Base-by-base conservation (phyloP, 768 basidiomycete genomes). In the Xerocomus potaroensis region DNA sequence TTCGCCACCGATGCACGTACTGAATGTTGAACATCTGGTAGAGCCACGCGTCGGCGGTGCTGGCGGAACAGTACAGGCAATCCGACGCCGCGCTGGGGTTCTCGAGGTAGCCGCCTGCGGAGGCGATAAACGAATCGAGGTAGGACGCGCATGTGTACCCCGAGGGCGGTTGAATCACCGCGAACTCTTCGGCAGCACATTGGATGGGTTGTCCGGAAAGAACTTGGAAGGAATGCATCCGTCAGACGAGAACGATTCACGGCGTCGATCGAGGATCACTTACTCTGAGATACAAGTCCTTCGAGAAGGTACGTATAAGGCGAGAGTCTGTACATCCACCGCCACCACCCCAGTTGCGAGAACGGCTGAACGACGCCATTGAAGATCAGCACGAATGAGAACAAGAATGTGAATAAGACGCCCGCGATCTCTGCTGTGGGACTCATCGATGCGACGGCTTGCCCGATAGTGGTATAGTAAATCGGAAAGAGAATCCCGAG, bases 301-400 rank as follows among this genome's bases (percentile, higher is more conserved):
- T 80, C 79, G 44, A 83, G 69, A 24, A 83, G 64, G 52, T 83
- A 82, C 1, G 76, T 76, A 59, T 69, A 79, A 0, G 79, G 78
- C 3, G 77, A 77, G 21, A 76, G 7, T 45, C 59, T 69, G 51
- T 75, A 85, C 83, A 85, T 83, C 83, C 84, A 87, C 42, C 64
- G 58, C 84, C 84, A 87, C 78, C 82, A 83, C 14, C 78, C 77
- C 2, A 87, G 75, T 15, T 72, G 69, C 8, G 70, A 54, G 57
- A 69, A 82, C 7, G 84, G 84, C 54, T 87, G 85, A 4, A 87
- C 58, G 30, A 86, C 80, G 49, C 83, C 84, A 51, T 84, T 74
- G 57, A 86, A 84, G 16, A 71, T 80, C 43, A 85, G 57, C 30
- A 83, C 75, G 53, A 85, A 83, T 0, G 79, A 75, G 57, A 84